Conservation (phyloP, 2,329 filamentous ascomycete genomes). For the Penicillium sp. region DNA sequence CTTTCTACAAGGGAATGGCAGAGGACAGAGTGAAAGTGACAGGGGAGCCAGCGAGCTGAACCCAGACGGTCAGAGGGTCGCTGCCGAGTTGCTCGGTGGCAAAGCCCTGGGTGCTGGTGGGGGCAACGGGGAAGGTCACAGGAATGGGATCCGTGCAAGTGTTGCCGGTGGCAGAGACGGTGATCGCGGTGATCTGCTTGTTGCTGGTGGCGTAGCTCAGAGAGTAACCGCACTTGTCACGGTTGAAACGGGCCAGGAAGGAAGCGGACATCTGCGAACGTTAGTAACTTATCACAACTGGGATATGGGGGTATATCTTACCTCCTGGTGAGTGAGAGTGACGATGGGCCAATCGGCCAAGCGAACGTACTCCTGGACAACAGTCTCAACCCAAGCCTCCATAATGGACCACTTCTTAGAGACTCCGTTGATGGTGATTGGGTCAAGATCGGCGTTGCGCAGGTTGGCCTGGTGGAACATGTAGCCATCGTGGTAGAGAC, state of each 20-base stretch:
- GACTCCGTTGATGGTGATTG: slow-evolving; percentile 52
- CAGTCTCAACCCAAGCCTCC: slow-evolving; percentile 59
- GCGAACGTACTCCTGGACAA: slow-evolving; percentile 56
- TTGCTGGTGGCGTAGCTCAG: slow-evolving; percentile 49
- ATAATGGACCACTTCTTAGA: slow-evolving; percentile 53
- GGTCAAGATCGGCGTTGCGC: slow-evolving; percentile 51
- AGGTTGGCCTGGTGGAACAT: slow-evolving; percentile 69
- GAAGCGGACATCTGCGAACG: slow-evolving; percentile 42
- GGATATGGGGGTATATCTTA: slow-evolving; percentile 22
- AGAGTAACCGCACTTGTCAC: slow-evolving; percentile 55
- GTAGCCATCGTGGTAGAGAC: slow-evolving; percentile 57
- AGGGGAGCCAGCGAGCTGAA: slow-evolving; percentile 46
- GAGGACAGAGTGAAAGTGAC: slow-evolving; percentile 48
- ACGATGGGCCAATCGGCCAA: slow-evolving; percentile 57
- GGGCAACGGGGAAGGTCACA: slow-evolving; percentile 54
- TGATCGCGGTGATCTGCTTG: slow-evolving; percentile 53
- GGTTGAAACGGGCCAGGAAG: slow-evolving; percentile 56
- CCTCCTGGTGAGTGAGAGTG: slow-evolving; percentile 59
- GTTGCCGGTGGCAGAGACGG: slow-evolving; percentile 52
- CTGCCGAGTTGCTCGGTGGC: slow-evolving; percentile 56
- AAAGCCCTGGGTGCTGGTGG: slow-evolving; percentile 46
- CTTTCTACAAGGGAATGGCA: slow-evolving; percentile 35
- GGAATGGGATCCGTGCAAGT: slow-evolving; percentile 55
- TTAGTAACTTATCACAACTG: background rate
- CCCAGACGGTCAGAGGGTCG: slow-evolving; percentile 56